Evolutionary conservation across 805 yeast species (phyloP), one percentile per base, ranked within the genome.

Genomic region (Blastobotrys attinorum): DNA sequence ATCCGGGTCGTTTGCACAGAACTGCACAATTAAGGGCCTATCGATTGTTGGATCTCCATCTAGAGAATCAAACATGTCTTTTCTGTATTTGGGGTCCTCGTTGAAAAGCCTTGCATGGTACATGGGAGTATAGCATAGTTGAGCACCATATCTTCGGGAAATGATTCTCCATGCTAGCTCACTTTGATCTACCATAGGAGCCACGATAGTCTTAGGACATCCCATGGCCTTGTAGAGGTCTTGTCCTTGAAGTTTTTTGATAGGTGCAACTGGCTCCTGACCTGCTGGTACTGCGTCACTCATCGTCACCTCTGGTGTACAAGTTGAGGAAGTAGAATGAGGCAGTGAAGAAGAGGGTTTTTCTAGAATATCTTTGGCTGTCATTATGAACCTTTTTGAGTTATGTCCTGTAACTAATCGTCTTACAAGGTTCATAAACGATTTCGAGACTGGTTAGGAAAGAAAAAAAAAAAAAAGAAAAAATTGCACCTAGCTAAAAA

Each of bases 111-210:
- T 72, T 3, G 98, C 95, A 63, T 92, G 97, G 52, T 83, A 76
- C 99, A 92, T 92, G 2, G 99, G 99, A 0, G 97, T 85, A 57
- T 90, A 92, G 57, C 96, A 86, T 27, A 92, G 67, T 2, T 88
- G 86, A 0, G 98, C 97, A 2, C 99, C 99, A 56, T 89, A 82
- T 47, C 73, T 70, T 44, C 97, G 72, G 2, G 95, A 83, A 13
- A 92, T 67, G 15, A 85, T 73, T 51, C 99, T 72, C 97, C 97
- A 92, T 1, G 95, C 97, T 16, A 92, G 71, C 58, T 92, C 99
- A 3, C 90, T 80, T 53, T 88, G 97, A 62, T 92, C 99, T 16
- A 92, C 99, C 97, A 92, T 90, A 1, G 99, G 99, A 2, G 97
- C 98, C 17, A 92, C 92, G 21, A 92, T 81, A 50, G 83, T 85